Evolutionary conservation across 2,329 filamentous ascomycete genomes (phyloP).

Genomic region (Eutypa lata): DNA sequence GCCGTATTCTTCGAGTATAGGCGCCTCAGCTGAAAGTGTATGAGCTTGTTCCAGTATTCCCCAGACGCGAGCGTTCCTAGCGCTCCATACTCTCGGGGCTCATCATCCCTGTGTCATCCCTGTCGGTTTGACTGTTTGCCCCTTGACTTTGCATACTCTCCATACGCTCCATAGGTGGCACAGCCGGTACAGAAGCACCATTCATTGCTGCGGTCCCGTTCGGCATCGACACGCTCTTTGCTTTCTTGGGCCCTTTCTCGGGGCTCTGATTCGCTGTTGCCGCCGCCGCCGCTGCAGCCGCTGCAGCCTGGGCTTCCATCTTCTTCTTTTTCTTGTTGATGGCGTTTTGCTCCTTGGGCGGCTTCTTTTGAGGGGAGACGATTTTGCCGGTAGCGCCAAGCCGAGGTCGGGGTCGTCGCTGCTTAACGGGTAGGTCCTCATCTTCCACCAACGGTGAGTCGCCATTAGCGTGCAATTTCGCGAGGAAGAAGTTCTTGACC

Average conservation of each 20-base stretch:
- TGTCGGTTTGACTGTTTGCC: slow-evolving; percentile 63
- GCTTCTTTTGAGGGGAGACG: slow-evolving; percentile 76
- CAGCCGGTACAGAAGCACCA: slow-evolving; percentile 34
- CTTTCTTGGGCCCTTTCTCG: slow-evolving; percentile 48
- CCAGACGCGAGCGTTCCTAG: slow-evolving; percentile 18
- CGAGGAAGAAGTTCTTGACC: slow-evolving; percentile 86
- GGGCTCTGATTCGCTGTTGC: slow-evolving; percentile 32
- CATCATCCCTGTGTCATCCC: slow-evolving; percentile 74
- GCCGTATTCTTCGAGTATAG: neutral
- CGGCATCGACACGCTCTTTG: slow-evolving; percentile 35
- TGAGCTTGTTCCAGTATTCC: neutral
- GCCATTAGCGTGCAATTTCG: slow-evolving; percentile 80
- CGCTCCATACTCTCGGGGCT: slow-evolving; percentile 74
- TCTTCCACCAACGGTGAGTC: slow-evolving; percentile 87
- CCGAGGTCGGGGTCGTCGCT: slow-evolving; percentile 69
- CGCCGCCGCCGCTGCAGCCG: slow-evolving; percentile 33
- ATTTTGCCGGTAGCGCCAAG: slow-evolving; percentile 78
- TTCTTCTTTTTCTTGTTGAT: slow-evolving; percentile 88
- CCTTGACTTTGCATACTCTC: slow-evolving; percentile 57
- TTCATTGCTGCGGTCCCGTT: slow-evolving; percentile 33
- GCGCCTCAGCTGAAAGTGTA: neutral
- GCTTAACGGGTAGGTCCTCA: slow-evolving; percentile 90
- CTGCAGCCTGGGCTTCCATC: slow-evolving; percentile 58
- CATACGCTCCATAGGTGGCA: slow-evolving; percentile 54
- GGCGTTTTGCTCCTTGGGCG: slow-evolving; percentile 76